Base-by-base conservation (phyloP, 345 rosid genomes). In the Mercurialis annua region DNA sequence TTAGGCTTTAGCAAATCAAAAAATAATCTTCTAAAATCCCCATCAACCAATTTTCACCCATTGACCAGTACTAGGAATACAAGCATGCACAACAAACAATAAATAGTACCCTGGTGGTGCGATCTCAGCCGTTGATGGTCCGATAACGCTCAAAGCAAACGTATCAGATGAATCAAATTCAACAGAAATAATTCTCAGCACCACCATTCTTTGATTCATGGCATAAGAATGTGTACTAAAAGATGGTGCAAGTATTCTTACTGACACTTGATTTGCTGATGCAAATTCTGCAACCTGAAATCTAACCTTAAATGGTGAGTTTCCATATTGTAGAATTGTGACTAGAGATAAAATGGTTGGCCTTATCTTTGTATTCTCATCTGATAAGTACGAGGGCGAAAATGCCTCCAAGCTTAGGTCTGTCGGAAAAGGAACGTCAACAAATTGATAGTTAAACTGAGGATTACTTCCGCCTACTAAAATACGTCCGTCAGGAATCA, bases 391-490 rank as follows among this genome's bases (percentile, higher is more conserved):
- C 0, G 93, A 88, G 0, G 97, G 98, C 0, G 77, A 81, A 55
- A 77, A 88, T 36, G 89, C 87, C 78, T 90, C 93, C 27, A 90
- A 70, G 78, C 96, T 92, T 11, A 92, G 34, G 44, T 92, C 97
- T 0, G 97, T 92, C 4, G 96, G 97, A 71, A 72, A 92, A 9
- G 77, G 55, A 4, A 86, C 90, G 42, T 79, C 52, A 14, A 85
- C 65, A 71, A 92, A 90, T 82, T 81, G 84, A 77, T 92, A 92
- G 33, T 30, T 73, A 6, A 66, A 1, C 34, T 90, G 96, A 1
- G 96, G 96, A 50, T 92, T 92, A 77, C 92, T 87, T 1, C 98
- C 98, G 0, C 97, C 92, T 0, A 88, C 84, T 6, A 90, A n/a
- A 34, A 87, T 67, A 1, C 98, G 84, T 6, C 97, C 94, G 2